phyloP scores from a whole-genome alignment of 352 stramenopile species.

The Globisporangium spinosum region DNA sequence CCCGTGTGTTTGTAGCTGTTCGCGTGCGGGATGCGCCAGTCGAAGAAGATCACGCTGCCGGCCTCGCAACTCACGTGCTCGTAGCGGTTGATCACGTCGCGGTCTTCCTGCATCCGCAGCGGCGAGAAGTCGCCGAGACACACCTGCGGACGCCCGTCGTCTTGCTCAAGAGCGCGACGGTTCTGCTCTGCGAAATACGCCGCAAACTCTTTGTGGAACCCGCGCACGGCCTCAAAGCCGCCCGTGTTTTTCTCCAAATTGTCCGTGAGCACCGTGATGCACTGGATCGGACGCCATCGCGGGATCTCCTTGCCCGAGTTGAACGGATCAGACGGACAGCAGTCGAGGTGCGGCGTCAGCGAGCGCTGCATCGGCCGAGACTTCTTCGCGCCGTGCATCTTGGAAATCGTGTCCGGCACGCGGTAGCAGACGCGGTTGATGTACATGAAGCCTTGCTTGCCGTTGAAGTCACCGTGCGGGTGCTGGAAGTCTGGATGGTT shows the following conservation, averaged over 20 bases:
- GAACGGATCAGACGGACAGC: constrained; percentile 74
- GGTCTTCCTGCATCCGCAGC: constrained; percentile 81
- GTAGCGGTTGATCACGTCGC: constrained; percentile 68
- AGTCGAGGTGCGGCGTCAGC: constrained; percentile 87
- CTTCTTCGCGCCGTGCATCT: constrained; percentile 58
- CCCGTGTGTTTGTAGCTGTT: constrained; percentile 83
- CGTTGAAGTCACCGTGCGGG: constrained; percentile 66
- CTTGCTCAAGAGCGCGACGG: constrained; percentile 15
- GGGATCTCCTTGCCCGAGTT: constrained; percentile 66
- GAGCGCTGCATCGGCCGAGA: constrained; percentile 80
- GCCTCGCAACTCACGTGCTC: constrained; percentile 53
- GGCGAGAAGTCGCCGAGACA: constrained; percentile 88
- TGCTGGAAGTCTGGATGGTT: constrained; percentile 62
- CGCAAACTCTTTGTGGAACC: constrained; percentile 86
- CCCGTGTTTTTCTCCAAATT: constrained; percentile 64
- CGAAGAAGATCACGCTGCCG: constrained; percentile 85
- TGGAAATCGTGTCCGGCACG: constrained; percentile 63
- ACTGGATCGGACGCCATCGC: constrained; percentile 87
- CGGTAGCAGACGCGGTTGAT: constrained; percentile 86
- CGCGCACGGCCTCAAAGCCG: constrained; percentile 82
- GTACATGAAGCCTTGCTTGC: constrained; percentile 81
- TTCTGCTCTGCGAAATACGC: constrained; percentile 41
- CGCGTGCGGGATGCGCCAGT: constrained; percentile 85
- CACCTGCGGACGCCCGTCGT: constrained; percentile 46
- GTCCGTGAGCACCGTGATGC: constrained; percentile 80